Base-by-base conservation (phyloP, 768 basidiomycete genomes). In the Favolaschia claudopus region DNA sequence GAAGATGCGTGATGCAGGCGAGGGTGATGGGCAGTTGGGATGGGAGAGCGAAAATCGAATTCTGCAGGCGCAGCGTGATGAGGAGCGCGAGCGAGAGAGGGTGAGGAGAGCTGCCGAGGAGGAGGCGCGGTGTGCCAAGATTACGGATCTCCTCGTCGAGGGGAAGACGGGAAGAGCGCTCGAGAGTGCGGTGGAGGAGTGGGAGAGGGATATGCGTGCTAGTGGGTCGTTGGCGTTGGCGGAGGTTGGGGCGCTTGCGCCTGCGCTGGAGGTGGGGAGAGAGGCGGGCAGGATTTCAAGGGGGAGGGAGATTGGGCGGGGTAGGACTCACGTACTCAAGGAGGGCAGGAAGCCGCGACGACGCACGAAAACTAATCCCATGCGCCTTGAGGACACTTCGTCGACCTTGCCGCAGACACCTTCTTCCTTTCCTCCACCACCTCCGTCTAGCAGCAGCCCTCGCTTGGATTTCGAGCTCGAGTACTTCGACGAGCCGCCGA, bases 141-240 rank as follows among this genome's bases (percentile, higher is more conserved):
- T 92, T 34, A 88, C 87, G 6, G 80, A 84, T 40, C 74, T 91
- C 19, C 77, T 91, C 24, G 85, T 83, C 0, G 83, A 85, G 60
- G 90, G 91, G 9, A 87, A 88, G 70, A 85, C 77, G 62, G 90
- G 90, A 1, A 67, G 73, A 22, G 87, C 83, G 53, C 79, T 92
- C 27, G 86, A 85, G 66, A 73, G 71, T 4, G 89, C 88, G 7
- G 80, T 91, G 46, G 78, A 85, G 62, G 82, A 87, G 71, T 91
- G 86, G 81, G 84, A 87, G 69, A 76, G 69, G 36, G 64, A 68
- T 50, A 67, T 69, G 15, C 64, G 69, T 29, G 61, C 62, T 12
- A 9, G 34, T 14, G 52, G 68, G 69, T 13, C 64, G 69, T 29
- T 60, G 63, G 14, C 14, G 34, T 14, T 25, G 33, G 38, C 40